Evolutionary conservation across 768 basidiomycete genomes (phyloP), one percentile per base, ranked within the genome.

Genomic region (Paxillus involutus): DNA sequence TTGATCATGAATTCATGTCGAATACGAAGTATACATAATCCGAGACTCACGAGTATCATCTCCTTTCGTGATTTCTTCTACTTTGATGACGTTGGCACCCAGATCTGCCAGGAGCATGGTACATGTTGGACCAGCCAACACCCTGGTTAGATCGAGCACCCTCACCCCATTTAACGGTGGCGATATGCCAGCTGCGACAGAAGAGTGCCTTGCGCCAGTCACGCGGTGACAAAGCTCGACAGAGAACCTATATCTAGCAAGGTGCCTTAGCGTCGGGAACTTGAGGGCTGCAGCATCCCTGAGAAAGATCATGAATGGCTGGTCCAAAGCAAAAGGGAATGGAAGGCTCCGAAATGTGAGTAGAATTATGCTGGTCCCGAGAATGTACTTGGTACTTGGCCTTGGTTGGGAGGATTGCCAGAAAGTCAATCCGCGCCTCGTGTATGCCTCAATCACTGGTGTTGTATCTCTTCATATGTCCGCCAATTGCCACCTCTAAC

Each of bases 61-160:
- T 21, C 95, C 95, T 54, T 77, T 80, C 42, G 78, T 75, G 49
- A 82, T 75, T 65, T 92, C 89, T 66, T 95, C 93, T 6, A 97
- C 83, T 69, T 97, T 98, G 69, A 97, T 82, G 29, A 98, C 93
- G 66, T 98, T 93, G 44, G 95, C 95, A 1, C 92, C 88, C 35
- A 95, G 73, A 72, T 95, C 93, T 7, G 87, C 94, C n/a, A 97
- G 78, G 56, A 96, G 79, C 94, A 95, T 91, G 2, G 93, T 91
- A n/a, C 88, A 84, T 1, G 88, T 88, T 32, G 94, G 94, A 0
- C 92, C 94, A n/a, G 94, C 94, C 46, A 98, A 75, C 1, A 97
- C 89, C 29, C 95, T 81, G 13, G 94, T 93, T 51, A 97, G 72
- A 71, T 98, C 95, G 21, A 98, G 76, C n/a, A 97, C 80, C 63